Conservation (phyloP, 495 filamentous ascomycete species). For the Aspergillus sparsus region DNA sequence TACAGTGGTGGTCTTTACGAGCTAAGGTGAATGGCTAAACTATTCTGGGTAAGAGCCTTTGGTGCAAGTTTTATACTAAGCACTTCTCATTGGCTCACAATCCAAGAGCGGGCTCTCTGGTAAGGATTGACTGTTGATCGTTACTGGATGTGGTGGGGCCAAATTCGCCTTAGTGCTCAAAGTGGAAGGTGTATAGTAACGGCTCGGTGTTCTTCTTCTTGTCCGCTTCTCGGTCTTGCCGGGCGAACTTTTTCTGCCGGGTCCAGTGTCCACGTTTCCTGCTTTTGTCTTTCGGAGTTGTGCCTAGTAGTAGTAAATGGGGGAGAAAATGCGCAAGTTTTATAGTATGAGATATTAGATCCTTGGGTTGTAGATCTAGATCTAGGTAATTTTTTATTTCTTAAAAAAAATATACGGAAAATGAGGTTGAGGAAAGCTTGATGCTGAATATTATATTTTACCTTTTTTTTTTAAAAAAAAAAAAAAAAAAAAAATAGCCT, state of each 20-base stretch:
- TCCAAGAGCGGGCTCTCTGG: slow-evolving; percentile 17
- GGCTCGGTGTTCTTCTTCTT: slow-evolving; percentile 5
- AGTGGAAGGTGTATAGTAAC: slow-evolving; percentile 16
- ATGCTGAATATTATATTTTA: no score
- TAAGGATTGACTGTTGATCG: slow-evolving; percentile 23
- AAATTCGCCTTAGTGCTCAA: slow-evolving; percentile 6
- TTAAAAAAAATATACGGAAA: no score
- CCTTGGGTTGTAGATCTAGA: no score
- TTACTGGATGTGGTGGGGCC: slow-evolving; percentile 18
- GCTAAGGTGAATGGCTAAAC: slow-evolving; percentile 8
- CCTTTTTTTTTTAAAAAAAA: no score
- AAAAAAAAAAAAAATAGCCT: no score
- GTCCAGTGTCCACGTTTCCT: neutral
- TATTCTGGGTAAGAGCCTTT: slow-evolving; percentile 14
- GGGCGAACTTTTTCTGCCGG: neutral
- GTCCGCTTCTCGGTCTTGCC: slow-evolving; percentile 12
- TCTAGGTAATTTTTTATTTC: no score
- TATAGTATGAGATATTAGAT: no score
- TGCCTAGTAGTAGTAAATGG: neutral
- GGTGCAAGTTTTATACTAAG: slow-evolving; percentile 15
- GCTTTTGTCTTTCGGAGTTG: neutral
- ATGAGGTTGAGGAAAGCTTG: no score
- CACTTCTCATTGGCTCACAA: slow-evolving; percentile 14
- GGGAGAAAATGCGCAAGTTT: neutral
- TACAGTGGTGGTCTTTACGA: no score